Percentiles rank a stretch among this genome's conserved stretches.
Conservation (phyloP, 208 protist species). For the Acanthamoeba sp. region DNA sequence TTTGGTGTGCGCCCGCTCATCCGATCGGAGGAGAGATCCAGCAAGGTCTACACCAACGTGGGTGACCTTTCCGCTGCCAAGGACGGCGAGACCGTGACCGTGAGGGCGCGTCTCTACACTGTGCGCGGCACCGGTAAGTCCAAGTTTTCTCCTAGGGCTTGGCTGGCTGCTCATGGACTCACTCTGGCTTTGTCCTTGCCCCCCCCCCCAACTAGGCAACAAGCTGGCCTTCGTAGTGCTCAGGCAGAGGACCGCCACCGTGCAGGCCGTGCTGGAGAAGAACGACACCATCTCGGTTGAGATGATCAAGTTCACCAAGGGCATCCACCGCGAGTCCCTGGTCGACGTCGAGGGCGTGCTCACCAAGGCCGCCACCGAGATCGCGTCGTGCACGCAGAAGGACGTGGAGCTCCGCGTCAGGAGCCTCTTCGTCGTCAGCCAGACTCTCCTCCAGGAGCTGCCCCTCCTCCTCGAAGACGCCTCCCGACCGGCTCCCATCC, state of each 20-base stretch:
- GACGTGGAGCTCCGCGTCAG: constrained; percentile 68
- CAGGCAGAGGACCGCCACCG: constrained; percentile 18
- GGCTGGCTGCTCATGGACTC: not conserved
- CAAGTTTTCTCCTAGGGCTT: not conserved
- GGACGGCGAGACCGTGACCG: constrained; percentile 48
- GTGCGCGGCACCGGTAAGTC: constrained; percentile 29
- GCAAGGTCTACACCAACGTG: constrained; percentile 11
- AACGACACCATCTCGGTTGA: constrained; percentile 11
- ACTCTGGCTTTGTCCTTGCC: not conserved
- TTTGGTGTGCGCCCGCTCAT: constrained; percentile 54
- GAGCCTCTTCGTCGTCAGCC: constrained; percentile 39
- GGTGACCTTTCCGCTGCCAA: not conserved
- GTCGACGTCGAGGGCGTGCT: constrained; percentile 57
- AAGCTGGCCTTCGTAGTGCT: constrained; percentile 64
- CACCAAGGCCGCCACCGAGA: constrained; percentile 3
- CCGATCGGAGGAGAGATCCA: not conserved
- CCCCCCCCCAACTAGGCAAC: not conserved
- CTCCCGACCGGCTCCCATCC: constrained; percentile 53
- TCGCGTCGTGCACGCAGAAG: constrained; percentile 51
- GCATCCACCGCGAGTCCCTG: constrained; percentile 66
- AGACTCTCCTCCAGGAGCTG: constrained; percentile 24
- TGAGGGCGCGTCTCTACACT: constrained; percentile 49
- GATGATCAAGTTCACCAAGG: constrained; percentile 70
- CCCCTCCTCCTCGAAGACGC: constrained; percentile 70
- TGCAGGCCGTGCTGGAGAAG: constrained; percentile 31